Evolutionary conservation across 139 green algal species (phyloP), one percentile per base, ranked within the genome.

Genomic region (Astrephomene gubernaculifera): DNA sequence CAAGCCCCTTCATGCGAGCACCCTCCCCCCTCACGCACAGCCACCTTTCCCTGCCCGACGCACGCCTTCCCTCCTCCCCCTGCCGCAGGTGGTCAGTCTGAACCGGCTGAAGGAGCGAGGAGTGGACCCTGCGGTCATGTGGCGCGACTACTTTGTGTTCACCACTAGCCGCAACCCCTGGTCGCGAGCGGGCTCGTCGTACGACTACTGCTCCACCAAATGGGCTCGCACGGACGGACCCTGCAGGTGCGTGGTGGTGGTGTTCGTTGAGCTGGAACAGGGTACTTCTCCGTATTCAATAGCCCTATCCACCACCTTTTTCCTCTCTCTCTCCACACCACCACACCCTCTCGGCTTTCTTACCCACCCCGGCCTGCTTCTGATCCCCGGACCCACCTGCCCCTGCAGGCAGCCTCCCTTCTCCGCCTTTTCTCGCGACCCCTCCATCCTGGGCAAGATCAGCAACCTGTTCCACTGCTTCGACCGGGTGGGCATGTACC

Each of bases 381-480:
- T n/a, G n/a, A n/a, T n/a, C n/a, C n/a, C n/a, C n/a, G n/a, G n/a
- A n/a, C n/a, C n/a, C n/a, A n/a, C 49, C 22, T 1, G 21, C 44
- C 39, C 57, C 0, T 39, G 33, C 79, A 86, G 65, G 35, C 79
- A 78, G 44, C 79, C 79, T 10, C 25, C 45, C 39, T 86, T 86
- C 49, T 69, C 45, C 39, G 53, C 65, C 17, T 86, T 86, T 29
- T 31, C n/a, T 24, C 79, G 79, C 22, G 79, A 86, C 45, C 79
- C 79, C 0, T 86, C 79, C 65, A 86, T 86, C 65, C 64, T 86
- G 44, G 79, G 79, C 65, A 86, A 86, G 65, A 86, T 86, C 65
- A 36, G 65, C 79, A 86, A 86, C 65, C 79, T 86, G 45, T 86
- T 86, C 67, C 79, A 86, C 79, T 86, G 79, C 79, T 86, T 79